phyloP scores from a whole-genome alignment of 441 rosid genomes.

The Biscutella laevigata region DNA sequence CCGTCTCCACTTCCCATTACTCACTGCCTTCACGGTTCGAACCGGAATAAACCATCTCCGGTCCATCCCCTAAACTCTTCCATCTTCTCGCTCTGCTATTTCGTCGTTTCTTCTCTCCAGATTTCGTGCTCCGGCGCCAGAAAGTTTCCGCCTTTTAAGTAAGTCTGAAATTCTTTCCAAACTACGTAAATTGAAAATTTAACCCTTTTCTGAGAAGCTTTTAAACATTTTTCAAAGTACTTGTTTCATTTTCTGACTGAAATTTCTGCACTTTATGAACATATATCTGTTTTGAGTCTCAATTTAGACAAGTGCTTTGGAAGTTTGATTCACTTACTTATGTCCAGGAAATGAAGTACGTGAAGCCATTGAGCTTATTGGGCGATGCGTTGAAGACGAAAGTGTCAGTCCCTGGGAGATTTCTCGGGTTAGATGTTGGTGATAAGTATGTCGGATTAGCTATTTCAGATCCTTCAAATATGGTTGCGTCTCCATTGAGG shows the following conservation, averaged over 20 bases:
- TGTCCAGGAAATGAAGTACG: slow-evolving; percentile 51
- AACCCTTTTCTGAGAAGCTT: not conserved
- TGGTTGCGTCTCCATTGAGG: slow-evolving; percentile 70
- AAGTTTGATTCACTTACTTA: not conserved
- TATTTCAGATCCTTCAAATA: slow-evolving; percentile 48
- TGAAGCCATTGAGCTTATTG: slow-evolving; percentile 51
- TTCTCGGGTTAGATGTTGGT: slow-evolving; percentile 89
- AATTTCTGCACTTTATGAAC: not conserved
- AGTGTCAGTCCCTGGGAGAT: slow-evolving; percentile 32
- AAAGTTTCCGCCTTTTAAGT: not conserved
- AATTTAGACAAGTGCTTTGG: not conserved
- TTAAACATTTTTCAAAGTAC: not conserved
- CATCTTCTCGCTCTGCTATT: too few species aligned
- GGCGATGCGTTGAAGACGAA: slow-evolving; percentile 43
- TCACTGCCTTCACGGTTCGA: too few species aligned
- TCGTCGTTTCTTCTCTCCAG: not conserved
- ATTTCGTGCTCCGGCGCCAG: too few species aligned
- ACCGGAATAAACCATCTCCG: slow-evolving; percentile 3
- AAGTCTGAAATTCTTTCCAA: too few species aligned
- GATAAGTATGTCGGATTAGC: slow-evolving; percentile 89
- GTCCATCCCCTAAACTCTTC: too few species aligned
- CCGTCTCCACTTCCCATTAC: too few species aligned
- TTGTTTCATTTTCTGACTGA: not conserved
- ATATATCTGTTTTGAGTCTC: not conserved
- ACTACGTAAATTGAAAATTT: not conserved